A percentile compares a stretch with the other conserved stretches of the same genome.
Evolutionary conservation across 345 rosid genomes (phyloP).

Genomic region (Geranium brycei): DNA sequence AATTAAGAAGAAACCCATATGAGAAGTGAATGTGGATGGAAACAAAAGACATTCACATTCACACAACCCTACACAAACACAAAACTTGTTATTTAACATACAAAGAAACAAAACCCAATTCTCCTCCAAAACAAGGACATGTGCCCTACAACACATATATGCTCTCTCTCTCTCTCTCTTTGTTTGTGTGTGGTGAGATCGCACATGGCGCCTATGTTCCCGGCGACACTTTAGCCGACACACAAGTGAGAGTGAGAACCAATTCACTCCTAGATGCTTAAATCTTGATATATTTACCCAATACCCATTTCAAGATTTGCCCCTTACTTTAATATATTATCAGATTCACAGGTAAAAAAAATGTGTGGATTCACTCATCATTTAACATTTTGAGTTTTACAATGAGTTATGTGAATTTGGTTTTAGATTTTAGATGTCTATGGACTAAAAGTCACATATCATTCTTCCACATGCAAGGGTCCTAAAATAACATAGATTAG

Average conservation of each 20-base stretch:
- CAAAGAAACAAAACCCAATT: neutral
- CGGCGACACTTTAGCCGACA: constrained; percentile 45
- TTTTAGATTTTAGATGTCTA: no score
- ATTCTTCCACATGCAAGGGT: no score
- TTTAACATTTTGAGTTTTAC: no score
- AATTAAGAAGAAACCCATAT: no score
- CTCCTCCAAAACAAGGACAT: constrained; percentile 15
- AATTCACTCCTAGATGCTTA: neutral
- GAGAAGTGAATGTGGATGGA: no score
- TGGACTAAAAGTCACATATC: no score
- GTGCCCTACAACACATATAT: constrained; percentile 14
- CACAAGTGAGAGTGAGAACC: neutral
- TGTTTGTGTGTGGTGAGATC: constrained; percentile 16
- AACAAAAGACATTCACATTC: neutral
- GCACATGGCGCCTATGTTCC: constrained; percentile 43
- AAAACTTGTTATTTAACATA: no score
- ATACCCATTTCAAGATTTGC: neutral
- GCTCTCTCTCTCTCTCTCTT: constrained; percentile 6
- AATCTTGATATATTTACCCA: neutral
- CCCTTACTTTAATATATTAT: no score
- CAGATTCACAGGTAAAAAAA: no score
- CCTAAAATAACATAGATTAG: no score
- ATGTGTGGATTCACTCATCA: no score
- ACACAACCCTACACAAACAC: neutral
- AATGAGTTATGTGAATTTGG: no score